These are phyloP conservation scores for Fusarium citri DNA, from an alignment of 2,329 filamentous ascomycete genomes.

Conservation along the genomic window DNA sequence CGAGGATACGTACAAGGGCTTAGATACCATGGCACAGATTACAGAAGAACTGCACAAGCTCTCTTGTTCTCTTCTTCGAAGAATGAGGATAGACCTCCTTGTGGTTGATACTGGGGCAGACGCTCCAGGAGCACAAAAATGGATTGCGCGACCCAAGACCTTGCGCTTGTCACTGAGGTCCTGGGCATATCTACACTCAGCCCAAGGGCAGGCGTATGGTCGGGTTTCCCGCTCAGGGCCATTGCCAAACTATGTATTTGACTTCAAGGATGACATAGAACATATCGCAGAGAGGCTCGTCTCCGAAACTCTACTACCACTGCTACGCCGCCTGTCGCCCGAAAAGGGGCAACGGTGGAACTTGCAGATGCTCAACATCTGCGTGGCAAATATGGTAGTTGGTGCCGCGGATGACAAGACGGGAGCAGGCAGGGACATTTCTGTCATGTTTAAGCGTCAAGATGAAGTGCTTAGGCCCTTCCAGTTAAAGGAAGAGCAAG, in stretches of 20 bases:
- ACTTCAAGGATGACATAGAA: slow-evolving; percentile 67
- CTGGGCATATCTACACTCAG: slow-evolving; percentile 52
- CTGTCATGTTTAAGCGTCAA: slow-evolving; percentile 83
- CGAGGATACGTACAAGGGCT: slow-evolving; percentile 86
- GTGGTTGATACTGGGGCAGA: slow-evolving; percentile 58
- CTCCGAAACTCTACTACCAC: slow-evolving; percentile 72
- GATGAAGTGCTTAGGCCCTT: slow-evolving; percentile 76
- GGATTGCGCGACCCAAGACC: slow-evolving; percentile 85
- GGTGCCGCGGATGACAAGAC: slow-evolving; percentile 62
- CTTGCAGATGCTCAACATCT: slow-evolving; percentile 85
- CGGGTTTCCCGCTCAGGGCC: slow-evolving; percentile 81
- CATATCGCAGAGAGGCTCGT: slow-evolving; percentile 76
- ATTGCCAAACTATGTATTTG: slow-evolving; percentile 80
- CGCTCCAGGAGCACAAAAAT: slow-evolving; percentile 57
- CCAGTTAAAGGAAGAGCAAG: slow-evolving; percentile 60
- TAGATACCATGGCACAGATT: slow-evolving; percentile 74
- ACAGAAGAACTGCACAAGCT: slow-evolving; percentile 76
- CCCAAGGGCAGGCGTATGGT: slow-evolving; percentile 68
- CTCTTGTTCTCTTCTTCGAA: slow-evolving; percentile 75
- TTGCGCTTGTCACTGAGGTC: slow-evolving; percentile 83
- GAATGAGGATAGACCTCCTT: slow-evolving; percentile 83
- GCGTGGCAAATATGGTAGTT: slow-evolving; percentile 84
- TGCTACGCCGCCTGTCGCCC: slow-evolving; percentile 80
- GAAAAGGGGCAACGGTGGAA: slow-evolving; percentile 77
- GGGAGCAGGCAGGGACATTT: slow-evolving; percentile 79